Evolutionary conservation across 257 asterid genomes (phyloP).

Genomic region (Solanum sparsipilum): DNA sequence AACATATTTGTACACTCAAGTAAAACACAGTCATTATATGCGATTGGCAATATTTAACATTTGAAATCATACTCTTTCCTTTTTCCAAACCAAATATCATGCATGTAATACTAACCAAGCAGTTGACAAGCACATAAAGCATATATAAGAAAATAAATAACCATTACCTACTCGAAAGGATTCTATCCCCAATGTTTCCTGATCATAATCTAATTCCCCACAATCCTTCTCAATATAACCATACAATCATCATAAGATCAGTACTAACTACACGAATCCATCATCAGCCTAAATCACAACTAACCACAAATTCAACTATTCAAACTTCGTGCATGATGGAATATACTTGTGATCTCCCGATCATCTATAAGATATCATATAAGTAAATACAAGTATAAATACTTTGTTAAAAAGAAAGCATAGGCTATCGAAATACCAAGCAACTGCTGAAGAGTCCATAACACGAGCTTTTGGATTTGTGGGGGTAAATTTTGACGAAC

Average conservation of each 20-base stretch:
- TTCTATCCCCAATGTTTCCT: not conserved
- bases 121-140: not conserved
- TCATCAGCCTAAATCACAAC: not conserved
- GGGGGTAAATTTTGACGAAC: not conserved
- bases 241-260: not conserved
- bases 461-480: not conserved
- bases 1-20: not conserved
- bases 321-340: not conserved
- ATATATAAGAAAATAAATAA: not conserved
- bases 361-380: not conserved
- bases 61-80: not conserved
- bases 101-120: not conserved
- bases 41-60: too few relatives aligned
- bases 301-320: not conserved
- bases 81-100: not conserved
- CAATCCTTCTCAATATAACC: not conserved
- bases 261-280: not conserved
- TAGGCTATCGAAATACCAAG: too few relatives aligned
- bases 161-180: not conserved
- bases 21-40: not conserved
- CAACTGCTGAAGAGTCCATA: too few relatives aligned
- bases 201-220: too few relatives aligned
- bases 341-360: not conserved
- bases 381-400: not conserved
- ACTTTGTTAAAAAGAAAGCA: not conserved